These are phyloP conservation scores for Leccinum griseonigrum DNA, from an alignment of 1,284 basidiomycete species.

Conservation along the genomic window DNA sequence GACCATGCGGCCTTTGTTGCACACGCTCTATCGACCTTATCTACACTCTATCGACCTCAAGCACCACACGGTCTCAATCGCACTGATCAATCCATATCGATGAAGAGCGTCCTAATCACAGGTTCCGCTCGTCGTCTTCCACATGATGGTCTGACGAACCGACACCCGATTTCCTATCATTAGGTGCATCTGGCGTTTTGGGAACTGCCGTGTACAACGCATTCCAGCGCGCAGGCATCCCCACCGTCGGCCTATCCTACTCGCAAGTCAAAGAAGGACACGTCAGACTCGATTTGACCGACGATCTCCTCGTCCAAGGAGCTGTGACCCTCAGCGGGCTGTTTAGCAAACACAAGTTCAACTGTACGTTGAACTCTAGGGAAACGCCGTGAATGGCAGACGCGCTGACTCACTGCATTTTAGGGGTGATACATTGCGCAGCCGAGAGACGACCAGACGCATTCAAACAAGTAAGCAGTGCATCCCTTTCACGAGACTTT, in stretches of 20 bases:
- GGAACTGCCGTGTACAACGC: conserved; percentile 65
- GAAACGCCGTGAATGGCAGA: neutral
- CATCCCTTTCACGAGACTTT: neutral
- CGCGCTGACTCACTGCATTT: conserved; percentile 3
- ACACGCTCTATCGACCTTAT: neutral
- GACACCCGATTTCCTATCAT: neutral
- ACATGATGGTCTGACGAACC: conserved; percentile 9
- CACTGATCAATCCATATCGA: conserved; percentile 8
- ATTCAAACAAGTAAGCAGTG: conserved; percentile 62
- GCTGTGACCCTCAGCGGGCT: conserved; percentile 45
- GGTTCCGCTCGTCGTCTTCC: conserved; percentile 32
- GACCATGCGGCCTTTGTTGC: no score
- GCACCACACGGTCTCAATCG: neutral
- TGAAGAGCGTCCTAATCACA: conserved; percentile 50
- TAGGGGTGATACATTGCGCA: conserved; percentile 83
- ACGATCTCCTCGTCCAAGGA: conserved; percentile 42
- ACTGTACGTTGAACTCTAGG: conserved; percentile 47
- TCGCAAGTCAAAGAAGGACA: conserved; percentile 56
- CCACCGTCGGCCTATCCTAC: conserved; percentile 62
- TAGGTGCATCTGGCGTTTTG: conserved; percentile 78
- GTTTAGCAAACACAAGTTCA: conserved; percentile 47
- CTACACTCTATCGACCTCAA: neutral
- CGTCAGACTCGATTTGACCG: conserved; percentile 57
- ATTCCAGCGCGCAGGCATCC: conserved; percentile 45
- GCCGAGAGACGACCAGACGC: conserved; percentile 83